Evolutionary conservation across 1,139 yeast genomes (phyloP), one percentile per base, ranked within the genome.

Genomic region (Blastobotrys proliferans): DNA sequence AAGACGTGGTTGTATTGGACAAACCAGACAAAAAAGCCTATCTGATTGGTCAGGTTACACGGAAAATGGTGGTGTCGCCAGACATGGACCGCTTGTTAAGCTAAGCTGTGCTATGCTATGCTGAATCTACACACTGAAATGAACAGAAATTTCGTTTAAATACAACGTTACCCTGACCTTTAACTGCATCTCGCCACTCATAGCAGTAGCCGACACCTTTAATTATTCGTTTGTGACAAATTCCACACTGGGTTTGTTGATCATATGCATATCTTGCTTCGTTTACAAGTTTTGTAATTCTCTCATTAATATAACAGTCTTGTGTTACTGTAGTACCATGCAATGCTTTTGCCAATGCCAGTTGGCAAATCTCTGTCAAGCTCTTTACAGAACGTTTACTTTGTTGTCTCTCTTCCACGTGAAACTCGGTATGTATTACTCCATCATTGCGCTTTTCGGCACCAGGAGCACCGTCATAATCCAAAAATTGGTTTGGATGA

Each of bases 1-100:
- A 88, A 60, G 92, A 86, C 52, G 69, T 86, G 19, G 79, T 83
- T 6, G 68, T 78, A n/a, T 55, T 86, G 24, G 77, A 79, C 38
- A 71, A 70, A 17, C 70, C 63, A 1, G 72, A 68, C 25, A 66
- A 68, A 35, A 66, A 70, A 22, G 71, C 81, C 8, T 69, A 70
- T 44, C 69, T 81, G 18, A 60, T 86, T 44, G 95, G 95, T 5
- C 76, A 73, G 42, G 68, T 84, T 0, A 70, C 73, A 14, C 75
- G 76, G 24, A 79, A 79, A 58, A 65, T 81, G 47, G 69, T 77
- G 24, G 77, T 74, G 9, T 72, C 79, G 1, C 82, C 83, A 1
- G 59, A 61, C 37, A 45, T 64, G 13, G 53, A 41, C 20, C 46
- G 47, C 35, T 26, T 52, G 18, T 26, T 39, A n/a, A 18, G 8